Evolutionary conservation across 2,329 filamentous ascomycete species (phyloP), one percentile per base, ranked within the genome.

Genomic region (Phaeosphaeriaceae sp.): DNA sequence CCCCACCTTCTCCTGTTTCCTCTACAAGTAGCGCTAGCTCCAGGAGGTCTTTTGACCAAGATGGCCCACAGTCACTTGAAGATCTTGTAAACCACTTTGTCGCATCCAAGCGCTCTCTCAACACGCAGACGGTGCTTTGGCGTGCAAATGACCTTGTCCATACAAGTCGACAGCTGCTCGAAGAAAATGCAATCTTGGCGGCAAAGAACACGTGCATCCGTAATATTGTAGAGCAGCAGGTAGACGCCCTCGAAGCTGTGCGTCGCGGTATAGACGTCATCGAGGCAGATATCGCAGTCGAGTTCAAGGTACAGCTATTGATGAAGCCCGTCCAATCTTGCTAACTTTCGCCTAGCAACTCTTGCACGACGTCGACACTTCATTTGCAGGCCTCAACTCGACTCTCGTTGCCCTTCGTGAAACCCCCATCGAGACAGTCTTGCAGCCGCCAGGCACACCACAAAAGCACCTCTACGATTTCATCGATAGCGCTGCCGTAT

Each of bases 121-220:
- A 89, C 13, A 91, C 91, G 9, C 92, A 95, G 71, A 85, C 81
- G 34, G 86, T 89, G 52, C 90, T 97, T 42, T 87, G 90, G 69
- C 89, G 90, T 51, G 92, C 92, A 58, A 92, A 94, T 68, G 89
- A 95, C 66, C 86, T 97, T 47, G 88, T 94, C 36, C 90, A 85
- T 16, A 80, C 84, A 12, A 90, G 92, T 4, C 87, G 91, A 28
- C 78, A 81, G 26, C 83, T 90, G 28, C 81, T 96, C 57, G 90
- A 96, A 67, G 88, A 94, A 60, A 87, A 87, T 39, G 87, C 90
- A 44, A 80, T 92, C 8, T 81, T 95, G 3, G 82, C 83, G 17
- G 77, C 78, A 5, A 77, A 76, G 63, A 80, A 77, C 61, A 64
- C 70, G 1, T 76, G 75, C 47, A 70, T 78, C 21, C 56, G 72